Conservation (phyloP, 257 asterid species). For the Petunia secreta region DNA sequence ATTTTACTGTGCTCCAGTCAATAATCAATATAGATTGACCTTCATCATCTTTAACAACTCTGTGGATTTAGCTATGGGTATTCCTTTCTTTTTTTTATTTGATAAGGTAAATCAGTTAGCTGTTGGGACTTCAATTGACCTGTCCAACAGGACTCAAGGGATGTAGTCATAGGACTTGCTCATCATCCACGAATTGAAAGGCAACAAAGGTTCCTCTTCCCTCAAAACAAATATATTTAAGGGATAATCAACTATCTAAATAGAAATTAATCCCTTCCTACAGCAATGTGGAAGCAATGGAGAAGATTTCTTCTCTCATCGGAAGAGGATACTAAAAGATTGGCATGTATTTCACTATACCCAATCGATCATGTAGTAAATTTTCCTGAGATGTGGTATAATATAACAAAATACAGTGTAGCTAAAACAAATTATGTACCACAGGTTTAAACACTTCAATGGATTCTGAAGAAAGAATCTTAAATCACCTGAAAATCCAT, state of each 20-base stretch:
- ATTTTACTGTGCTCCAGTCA: not conserved
- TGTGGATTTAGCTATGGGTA: not conserved
- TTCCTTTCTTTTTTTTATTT: not conserved
- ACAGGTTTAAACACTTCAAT: not conserved
- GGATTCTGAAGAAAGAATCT: not conserved
- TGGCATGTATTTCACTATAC: too few species aligned
- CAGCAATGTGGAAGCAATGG: too few species aligned
- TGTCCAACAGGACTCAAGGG: not conserved
- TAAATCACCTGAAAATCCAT: conserved; percentile 90
- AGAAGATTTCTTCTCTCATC: too few species aligned
- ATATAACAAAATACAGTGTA: not conserved
- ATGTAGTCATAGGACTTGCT: not conserved
- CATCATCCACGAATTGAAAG: not conserved
- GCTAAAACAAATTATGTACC: not conserved
- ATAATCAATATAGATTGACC: not conserved
- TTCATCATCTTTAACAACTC: not conserved
- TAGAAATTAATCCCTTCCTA: too few species aligned
- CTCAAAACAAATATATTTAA: too few species aligned
- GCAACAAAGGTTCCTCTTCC: not conserved
- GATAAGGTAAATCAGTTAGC: not conserved
- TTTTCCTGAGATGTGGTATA: too few species aligned
- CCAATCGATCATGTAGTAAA: not conserved
- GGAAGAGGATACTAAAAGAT: too few species aligned
- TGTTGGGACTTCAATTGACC: not conserved
- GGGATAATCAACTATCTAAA: not conserved